Percentiles rank a stretch among this genome's conserved stretches.
phyloP scores from a whole-genome alignment of 106 monocot species.

The Narthecium ossifragum region DNA sequence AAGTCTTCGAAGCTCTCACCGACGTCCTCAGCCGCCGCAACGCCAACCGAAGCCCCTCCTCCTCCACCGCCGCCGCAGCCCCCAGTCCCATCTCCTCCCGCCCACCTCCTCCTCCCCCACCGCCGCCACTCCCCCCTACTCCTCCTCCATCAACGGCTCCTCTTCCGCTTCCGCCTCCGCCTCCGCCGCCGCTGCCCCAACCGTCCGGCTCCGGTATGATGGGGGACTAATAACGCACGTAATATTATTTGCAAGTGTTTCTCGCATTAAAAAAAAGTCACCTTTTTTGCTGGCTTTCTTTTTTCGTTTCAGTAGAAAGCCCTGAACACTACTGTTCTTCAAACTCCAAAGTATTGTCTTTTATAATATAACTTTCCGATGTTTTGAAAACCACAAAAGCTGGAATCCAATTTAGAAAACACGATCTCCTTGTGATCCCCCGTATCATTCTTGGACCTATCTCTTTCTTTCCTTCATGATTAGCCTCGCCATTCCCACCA shows the following conservation, averaged over 20 bases:
- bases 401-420: no score
- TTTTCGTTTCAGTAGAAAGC: neutral
- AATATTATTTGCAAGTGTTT: no score
- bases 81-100: neutral
- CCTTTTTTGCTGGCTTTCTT: neutral
- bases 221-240: neutral
- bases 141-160: neutral
- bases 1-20: conserved; percentile 69
- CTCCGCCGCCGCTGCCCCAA: conserved; percentile 8
- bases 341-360: no score
- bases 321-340: neutral
- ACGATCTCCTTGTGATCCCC: no score
- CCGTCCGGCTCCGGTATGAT: conserved; percentile 52
- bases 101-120: conserved; percentile 7
- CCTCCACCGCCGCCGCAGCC: neutral
- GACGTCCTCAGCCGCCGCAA: conserved; percentile 63
- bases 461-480: no score
- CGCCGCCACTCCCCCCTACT: neutral
- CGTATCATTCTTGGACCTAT: no score
- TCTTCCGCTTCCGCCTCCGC: conserved; percentile 1
- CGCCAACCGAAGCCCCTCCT: conserved; percentile 23
- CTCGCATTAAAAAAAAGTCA: no score
- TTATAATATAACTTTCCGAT: no score
- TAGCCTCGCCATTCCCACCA: no score
- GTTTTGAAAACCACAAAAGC: no score